Percentiles rank a stretch among this genome's conserved stretches.
Evolutionary conservation across 2,329 filamentous ascomycete species (phyloP).

Genomic region (Neoascochyta sp.): DNA sequence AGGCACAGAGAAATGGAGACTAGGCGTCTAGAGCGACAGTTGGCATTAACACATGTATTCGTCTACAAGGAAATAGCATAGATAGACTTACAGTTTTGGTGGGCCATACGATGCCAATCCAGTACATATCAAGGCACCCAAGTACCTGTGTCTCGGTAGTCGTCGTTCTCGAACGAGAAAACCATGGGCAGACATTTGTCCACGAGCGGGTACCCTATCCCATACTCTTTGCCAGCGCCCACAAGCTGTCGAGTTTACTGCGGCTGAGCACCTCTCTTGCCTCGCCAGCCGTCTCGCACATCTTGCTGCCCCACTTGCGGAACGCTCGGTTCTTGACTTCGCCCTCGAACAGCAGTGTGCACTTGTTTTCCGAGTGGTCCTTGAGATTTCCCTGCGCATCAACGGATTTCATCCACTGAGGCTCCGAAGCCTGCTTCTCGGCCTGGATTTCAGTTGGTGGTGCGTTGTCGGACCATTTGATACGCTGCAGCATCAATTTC

Average conservation of each 20-base stretch:
- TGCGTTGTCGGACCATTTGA: constrained; percentile 90
- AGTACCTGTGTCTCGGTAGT: no score
- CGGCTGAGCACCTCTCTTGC: constrained; percentile 75
- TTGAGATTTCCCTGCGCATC: constrained; percentile 75
- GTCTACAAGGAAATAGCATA: no score
- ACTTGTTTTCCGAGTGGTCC: constrained; percentile 78
- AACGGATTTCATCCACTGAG: constrained; percentile 72
- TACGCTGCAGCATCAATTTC: constrained; percentile 88
- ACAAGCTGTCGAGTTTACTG: constrained; percentile 92
- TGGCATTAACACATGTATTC: no score
- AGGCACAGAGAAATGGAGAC: no score
- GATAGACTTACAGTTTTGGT: no score
- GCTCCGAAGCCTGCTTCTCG: constrained; percentile 59
- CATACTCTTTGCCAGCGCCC: constrained; percentile 75
- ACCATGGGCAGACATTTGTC: no score
- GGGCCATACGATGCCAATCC: no score
- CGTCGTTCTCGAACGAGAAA: no score
- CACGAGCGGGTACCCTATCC: no score
- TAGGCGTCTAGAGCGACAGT: no score
- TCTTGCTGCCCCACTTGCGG: constrained; percentile 77
- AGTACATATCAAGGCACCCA: no score
- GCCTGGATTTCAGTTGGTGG: constrained; percentile 59
- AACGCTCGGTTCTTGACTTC: constrained; percentile 78
- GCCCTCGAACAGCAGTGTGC: constrained; percentile 84
- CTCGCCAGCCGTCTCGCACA: constrained; percentile 90